A percentile compares a stretch with the other conserved stretches of the same genome.
Evolutionary conservation across 1,139 yeast species (phyloP).

Genomic region (Lipomyces yarrowii): DNA sequence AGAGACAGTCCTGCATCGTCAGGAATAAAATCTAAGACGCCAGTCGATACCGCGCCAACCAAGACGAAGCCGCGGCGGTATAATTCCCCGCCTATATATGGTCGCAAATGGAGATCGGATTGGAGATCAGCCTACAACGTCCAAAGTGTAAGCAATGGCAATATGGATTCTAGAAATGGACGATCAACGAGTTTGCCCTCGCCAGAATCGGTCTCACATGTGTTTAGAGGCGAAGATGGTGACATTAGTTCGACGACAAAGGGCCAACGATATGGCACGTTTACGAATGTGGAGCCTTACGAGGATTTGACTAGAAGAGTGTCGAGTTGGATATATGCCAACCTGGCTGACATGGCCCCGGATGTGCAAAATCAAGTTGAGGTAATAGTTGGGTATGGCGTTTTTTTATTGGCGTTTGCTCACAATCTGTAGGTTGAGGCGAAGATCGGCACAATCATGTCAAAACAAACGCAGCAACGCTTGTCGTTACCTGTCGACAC

Average conservation of each 20-base stretch:
- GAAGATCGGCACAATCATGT: slow-evolving; percentile 21
- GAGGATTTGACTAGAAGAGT: slow-evolving; percentile 29
- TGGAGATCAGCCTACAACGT: slow-evolving; percentile 16
- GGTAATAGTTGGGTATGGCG: background rate
- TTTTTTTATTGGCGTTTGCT: background rate
- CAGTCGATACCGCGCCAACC: background rate
- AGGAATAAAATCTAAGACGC: background rate
- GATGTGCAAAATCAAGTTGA: slow-evolving; percentile 23
- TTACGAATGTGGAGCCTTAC: slow-evolving; percentile 26
- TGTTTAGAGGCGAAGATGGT: background rate
- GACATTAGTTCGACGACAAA: background rate
- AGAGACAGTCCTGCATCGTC: background rate
- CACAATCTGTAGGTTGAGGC: slow-evolving; percentile 20
- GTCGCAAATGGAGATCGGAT: slow-evolving; percentile 25
- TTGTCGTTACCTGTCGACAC: slow-evolving; percentile 26
- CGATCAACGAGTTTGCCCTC: background rate
- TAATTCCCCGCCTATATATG: slow-evolving; percentile 24
- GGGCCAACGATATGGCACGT: slow-evolving; percentile 8
- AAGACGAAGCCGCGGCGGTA: slow-evolving; percentile 15
- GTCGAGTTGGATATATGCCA: slow-evolving; percentile 29
- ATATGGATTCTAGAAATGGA: background rate
- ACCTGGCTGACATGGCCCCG: slow-evolving; percentile 20
- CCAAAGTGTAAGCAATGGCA: background rate
- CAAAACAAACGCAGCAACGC: slow-evolving; percentile 18
- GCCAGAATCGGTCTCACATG: background rate